Conservation (phyloP, 495 filamentous ascomycete genomes). For the Physcia stellaris region DNA sequence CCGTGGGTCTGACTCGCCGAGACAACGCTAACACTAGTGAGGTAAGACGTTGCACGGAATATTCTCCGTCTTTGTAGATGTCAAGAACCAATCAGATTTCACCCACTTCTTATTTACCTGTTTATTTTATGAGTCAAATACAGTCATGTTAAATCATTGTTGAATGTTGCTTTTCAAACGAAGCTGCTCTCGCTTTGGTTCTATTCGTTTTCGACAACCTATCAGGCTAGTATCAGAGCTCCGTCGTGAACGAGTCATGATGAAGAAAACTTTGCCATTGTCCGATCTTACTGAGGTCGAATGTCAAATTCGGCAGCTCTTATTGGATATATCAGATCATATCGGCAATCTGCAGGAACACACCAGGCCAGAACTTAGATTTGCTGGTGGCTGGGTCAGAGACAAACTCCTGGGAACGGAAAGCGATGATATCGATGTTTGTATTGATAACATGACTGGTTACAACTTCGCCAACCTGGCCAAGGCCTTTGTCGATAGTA, state of each 20-base stretch:
- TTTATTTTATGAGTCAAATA: too few relatives aligned
- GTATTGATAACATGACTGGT: constrained; percentile 91
- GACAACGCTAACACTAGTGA: too few relatives aligned
- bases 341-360: constrained; percentile 40
- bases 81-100: too few relatives aligned
- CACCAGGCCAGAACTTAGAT: constrained; percentile 45
- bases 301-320: constrained; percentile 49
- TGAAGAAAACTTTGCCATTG: too few relatives aligned
- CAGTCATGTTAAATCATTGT: too few relatives aligned
- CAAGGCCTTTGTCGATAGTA: constrained; percentile 42
- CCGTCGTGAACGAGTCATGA: constrained; percentile 8
- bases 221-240: neutral
- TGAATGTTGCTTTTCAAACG: too few relatives aligned
- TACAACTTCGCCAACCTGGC: constrained; percentile 60
- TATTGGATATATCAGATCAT: constrained; percentile 61
- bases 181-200: too few relatives aligned
- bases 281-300: constrained; percentile 58
- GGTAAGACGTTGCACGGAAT: too few relatives aligned
- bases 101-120: too few relatives aligned
- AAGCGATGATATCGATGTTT: constrained; percentile 89
- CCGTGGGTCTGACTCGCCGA: too few relatives aligned
- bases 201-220: too few relatives aligned
- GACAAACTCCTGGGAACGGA: constrained; percentile 77
- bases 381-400: constrained; percentile 96
- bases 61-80: too few relatives aligned